Conservation (phyloP, 73 alveolate species). For the Urostyla sp. region DNA sequence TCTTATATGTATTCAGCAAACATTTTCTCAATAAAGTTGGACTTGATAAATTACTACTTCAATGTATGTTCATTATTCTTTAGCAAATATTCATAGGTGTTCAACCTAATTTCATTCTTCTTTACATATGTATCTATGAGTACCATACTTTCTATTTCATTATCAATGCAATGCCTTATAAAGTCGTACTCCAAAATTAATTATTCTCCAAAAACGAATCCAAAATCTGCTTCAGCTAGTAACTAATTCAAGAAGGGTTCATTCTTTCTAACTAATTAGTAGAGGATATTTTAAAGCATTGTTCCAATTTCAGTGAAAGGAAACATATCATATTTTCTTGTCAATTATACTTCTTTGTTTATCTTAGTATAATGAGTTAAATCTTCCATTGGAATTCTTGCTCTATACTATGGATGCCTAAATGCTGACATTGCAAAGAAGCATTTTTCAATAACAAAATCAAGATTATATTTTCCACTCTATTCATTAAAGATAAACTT, state of each 20-base stretch:
- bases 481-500: constrained; percentile 58
- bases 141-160: constrained; percentile 61
- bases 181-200: constrained; percentile 66
- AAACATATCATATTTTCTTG: constrained; percentile 68
- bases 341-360: constrained; percentile 20
- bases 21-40: constrained; percentile 78
- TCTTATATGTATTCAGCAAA: constrained; percentile 82
- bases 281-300: constrained; percentile 49
- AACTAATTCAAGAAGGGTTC: constrained; percentile 51
- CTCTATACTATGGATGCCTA: constrained; percentile 12
- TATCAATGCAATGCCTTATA: constrained; percentile 71
- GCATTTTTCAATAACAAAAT: constrained; percentile 50
- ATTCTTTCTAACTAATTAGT: constrained; percentile 55
- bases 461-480: constrained; percentile 24
- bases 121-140: constrained; percentile 68
- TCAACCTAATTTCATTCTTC: constrained; percentile 68
- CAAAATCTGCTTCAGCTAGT: constrained; percentile 53
- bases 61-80: constrained; percentile 46
- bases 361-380: constrained; percentile 48
- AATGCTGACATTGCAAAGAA: constrained; percentile 45
- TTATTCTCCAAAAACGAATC: constrained; percentile 66
- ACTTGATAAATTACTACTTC: constrained; percentile 75
- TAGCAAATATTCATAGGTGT: constrained; percentile 57
- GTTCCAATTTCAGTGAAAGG: constrained; percentile 68
- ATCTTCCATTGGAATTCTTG: constrained; percentile 64